Conservation (phyloP, 2,329 filamentous ascomycete genomes). For the Fusarium sp. region DNA sequence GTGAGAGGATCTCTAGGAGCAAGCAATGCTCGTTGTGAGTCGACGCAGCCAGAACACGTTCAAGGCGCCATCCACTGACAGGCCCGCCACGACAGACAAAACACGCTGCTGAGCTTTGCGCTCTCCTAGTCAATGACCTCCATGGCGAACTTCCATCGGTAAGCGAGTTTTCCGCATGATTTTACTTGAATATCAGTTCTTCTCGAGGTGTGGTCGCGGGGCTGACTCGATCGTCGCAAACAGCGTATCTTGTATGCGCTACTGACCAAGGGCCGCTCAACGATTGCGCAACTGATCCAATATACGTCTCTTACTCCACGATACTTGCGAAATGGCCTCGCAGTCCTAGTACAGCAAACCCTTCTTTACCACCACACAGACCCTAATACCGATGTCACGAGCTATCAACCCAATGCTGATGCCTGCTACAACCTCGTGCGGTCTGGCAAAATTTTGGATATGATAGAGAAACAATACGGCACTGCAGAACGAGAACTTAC, state of each 20-base stretch:
- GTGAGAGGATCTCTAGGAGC: slow-evolving; percentile 80
- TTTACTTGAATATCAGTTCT: slow-evolving; percentile 3
- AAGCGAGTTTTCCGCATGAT: slow-evolving; percentile 53
- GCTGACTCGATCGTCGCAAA: slow-evolving; percentile 43
- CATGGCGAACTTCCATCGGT: slow-evolving; percentile 94
- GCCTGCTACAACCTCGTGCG: slow-evolving; percentile 85
- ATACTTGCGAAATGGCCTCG: slow-evolving; percentile 82
- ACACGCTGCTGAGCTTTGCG: slow-evolving; percentile 86
- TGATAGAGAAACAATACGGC: slow-evolving; percentile 78
- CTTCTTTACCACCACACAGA: slow-evolving; percentile 79
- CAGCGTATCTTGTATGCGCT: slow-evolving; percentile 88
- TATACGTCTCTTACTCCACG: slow-evolving; percentile 77
- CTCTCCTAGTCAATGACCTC: slow-evolving; percentile 85
- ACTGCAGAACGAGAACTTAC: slow-evolving; percentile 77
- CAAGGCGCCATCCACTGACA: slow-evolving; percentile 39
- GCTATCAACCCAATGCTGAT: slow-evolving; percentile 84
- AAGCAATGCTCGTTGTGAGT: slow-evolving; percentile 66
- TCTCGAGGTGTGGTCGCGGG: slow-evolving; percentile 32
- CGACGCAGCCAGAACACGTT: slow-evolving; percentile 29
- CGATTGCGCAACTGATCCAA: slow-evolving; percentile 72
- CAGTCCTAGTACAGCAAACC: slow-evolving; percentile 87
- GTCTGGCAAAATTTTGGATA: slow-evolving; percentile 80
- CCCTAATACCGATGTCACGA: slow-evolving; percentile 68
- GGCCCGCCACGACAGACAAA: slow-evolving; percentile 61
- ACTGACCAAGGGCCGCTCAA: slow-evolving; percentile 79